Percentiles rank a stretch among this genome's conserved stretches.
Evolutionary conservation across 805 yeast genomes (phyloP).

Genomic region (Yarrowia sp.): DNA sequence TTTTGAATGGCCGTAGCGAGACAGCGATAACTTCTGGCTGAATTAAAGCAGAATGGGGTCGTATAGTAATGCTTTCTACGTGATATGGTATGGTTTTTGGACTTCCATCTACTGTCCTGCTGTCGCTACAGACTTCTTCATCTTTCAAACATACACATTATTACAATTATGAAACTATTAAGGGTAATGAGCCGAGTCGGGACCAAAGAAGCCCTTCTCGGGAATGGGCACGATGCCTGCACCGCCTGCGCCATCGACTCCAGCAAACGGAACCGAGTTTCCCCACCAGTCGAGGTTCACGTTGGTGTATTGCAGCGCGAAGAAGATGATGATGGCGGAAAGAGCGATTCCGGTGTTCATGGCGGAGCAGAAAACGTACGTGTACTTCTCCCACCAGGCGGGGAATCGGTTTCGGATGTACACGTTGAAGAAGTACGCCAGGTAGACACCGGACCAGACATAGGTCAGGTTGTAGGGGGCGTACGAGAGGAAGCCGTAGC

Average conservation of each 20-base stretch:
- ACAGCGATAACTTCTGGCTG: background rate
- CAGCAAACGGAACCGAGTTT: conserved; percentile 39
- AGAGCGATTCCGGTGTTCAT: conserved; percentile 53
- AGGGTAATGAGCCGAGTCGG: conserved; percentile 31
- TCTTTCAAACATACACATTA: background rate
- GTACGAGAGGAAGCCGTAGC: conserved; percentile 37
- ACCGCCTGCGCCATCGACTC: conserved; percentile 6
- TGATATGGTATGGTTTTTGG: no score
- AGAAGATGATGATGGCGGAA: conserved; percentile 47
- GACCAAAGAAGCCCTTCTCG: conserved; percentile 1
- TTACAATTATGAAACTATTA: background rate
- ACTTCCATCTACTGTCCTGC: no score
- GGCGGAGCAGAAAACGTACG: conserved; percentile 49
- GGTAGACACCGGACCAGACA: conserved; percentile 43
- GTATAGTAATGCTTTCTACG: background rate
- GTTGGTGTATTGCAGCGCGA: conserved; percentile 42
- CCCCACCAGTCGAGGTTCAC: conserved; percentile 51
- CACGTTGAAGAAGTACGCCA: conserved; percentile 46
- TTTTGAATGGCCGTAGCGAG: background rate
- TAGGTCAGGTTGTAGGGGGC: conserved; percentile 46
- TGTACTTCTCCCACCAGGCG: conserved; percentile 55
- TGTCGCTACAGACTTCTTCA: background rate
- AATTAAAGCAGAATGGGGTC: background rate
- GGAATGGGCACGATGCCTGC: background rate
- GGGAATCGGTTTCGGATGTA: conserved; percentile 43